Base-by-base conservation (phyloP, 164 flowering plant genomes). In the Protea cynaroides region DNA sequence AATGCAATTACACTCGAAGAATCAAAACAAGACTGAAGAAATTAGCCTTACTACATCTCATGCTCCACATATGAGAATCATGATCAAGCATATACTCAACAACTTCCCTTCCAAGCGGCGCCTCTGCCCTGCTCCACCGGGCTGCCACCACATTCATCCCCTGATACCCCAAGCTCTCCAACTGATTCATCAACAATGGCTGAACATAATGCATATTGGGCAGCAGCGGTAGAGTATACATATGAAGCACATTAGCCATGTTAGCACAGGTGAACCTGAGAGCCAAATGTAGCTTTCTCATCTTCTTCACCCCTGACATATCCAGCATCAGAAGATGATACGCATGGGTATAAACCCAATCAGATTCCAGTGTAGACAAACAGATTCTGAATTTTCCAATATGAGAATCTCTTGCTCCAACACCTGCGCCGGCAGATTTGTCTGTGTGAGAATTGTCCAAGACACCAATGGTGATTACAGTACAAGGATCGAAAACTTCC, bases 271-370 rank as follows among this genome's bases (percentile, higher is more conserved):
- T 68, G 58, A 82, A 82, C 10, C 85, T 54, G 12, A 82, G 25
- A 0, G 83, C 83, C 60, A 82, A 54, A n/a, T 82, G 85, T 21
- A 82, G 71, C 54, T 82, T 83, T n/a, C 85, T 83, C 73, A 72
- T 76, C 52, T 80, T 79, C 72, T 71, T 74, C 53, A 82, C 69
- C 9, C 85, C 85, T 3, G 80, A 61, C 7, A 80, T 66, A 5
- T 73, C 70, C 7, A 82, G 64, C 66, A 78, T 71, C 52, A 80
- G 49, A 46, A 82, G 58, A 1, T 83, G 85, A 62, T 82, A 80
- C 1, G 73, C 57, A 54, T 74, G 80, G 0, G 85, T 76, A 63
- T 80, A 82, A 7, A 82, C 73, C 1, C 82, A 73, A 15, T 78
- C 82, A 17, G 76, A 66, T 50, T 80, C 80, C 29, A 82, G 47